Percentiles rank a stretch among this genome's conserved stretches.
Evolutionary conservation across 768 basidiomycete genomes (phyloP).

Genomic region (Boletales sp.): DNA sequence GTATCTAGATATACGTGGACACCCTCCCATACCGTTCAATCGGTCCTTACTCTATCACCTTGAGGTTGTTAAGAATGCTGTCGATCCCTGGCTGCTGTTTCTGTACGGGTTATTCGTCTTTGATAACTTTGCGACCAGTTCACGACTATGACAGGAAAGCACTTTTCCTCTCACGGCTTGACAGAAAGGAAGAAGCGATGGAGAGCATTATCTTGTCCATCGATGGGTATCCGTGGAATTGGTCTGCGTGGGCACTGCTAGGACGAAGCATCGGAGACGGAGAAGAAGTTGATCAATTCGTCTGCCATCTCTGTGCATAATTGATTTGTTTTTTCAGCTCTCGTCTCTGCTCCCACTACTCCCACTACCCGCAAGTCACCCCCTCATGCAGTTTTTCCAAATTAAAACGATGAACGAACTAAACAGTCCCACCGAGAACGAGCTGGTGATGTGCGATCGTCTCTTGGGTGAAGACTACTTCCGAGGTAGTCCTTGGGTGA

Average conservation of each 20-base stretch:
- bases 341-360: constrained; percentile 42
- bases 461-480: constrained; percentile 71
- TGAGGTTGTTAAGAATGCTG: constrained; percentile 49
- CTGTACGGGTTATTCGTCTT: constrained; percentile 43
- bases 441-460: constrained; percentile 76
- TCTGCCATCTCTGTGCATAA: not conserved
- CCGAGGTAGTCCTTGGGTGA: constrained; percentile 79
- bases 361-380: constrained; percentile 49
- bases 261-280: constrained; percentile 74
- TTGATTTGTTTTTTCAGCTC: constrained; percentile 32
- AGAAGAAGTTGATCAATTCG: constrained; percentile 63
- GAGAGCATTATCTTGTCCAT: constrained; percentile 77
- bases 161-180: constrained; percentile 74
- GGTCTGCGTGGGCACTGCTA: constrained; percentile 89
- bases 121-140: not conserved
- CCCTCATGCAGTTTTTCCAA: constrained; percentile 70
- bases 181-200: constrained; percentile 81
- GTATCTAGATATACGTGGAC: constrained; percentile 59
- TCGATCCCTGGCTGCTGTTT: constrained; percentile 82
- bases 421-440: constrained; percentile 83
- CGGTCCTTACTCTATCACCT: constrained; percentile 54
- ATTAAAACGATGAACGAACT: constrained; percentile 87
- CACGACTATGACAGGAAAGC: constrained; percentile 58
- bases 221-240: constrained; percentile 83
- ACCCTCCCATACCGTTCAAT: constrained; percentile 67